These are phyloP conservation scores for Nothophytophthora sp. DNA, from an alignment of 352 stramenopile genomes.

Conservation along the genomic window DNA sequence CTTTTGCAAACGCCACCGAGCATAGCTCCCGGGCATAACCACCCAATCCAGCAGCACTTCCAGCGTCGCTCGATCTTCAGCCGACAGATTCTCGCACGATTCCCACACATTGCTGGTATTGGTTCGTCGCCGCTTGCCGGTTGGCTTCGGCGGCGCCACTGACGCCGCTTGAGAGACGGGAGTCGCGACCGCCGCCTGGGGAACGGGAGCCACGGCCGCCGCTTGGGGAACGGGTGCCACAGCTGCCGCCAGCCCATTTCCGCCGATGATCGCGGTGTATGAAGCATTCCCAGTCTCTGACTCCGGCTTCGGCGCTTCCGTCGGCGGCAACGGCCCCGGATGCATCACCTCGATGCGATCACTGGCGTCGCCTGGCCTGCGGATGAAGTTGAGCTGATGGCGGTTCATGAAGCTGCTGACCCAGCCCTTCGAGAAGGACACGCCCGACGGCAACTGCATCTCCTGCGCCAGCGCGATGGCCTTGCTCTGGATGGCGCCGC, in stretches of 20 bases:
- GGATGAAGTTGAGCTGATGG: conserved; percentile 44
- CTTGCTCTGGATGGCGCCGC: conserved; percentile 33
- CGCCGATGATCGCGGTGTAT: too few species aligned
- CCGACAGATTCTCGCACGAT: conserved; percentile 2
- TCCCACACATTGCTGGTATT: conserved; percentile 4
- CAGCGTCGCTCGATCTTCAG: conserved; percentile 11
- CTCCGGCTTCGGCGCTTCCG: too few species aligned
- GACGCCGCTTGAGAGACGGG: too few species aligned
- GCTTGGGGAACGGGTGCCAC: too few species aligned
- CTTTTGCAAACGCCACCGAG: conserved; percentile 31
- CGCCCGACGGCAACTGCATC: conserved; percentile 33
- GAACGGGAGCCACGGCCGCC: too few species aligned
- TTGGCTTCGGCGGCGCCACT: neutral
- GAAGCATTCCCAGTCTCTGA: too few species aligned
- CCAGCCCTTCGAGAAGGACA: conserved; percentile 69
- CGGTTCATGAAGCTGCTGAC: conserved; percentile 60
- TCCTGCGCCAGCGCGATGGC: conserved; percentile 35
- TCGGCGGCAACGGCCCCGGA: neutral
- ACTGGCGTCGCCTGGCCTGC: conserved; percentile 17
- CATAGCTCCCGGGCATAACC: conserved; percentile 34
- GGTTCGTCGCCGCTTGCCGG: neutral
- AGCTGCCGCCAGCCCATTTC: too few species aligned
- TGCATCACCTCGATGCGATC: too few species aligned
- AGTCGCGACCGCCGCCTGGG: neutral
- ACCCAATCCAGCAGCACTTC: conserved; percentile 44